A percentile compares a stretch with the other conserved stretches of the same genome.
These are phyloP conservation scores for Colletotrichum horii DNA, from an alignment of 2,329 filamentous ascomycete species.

Conservation along the genomic window DNA sequence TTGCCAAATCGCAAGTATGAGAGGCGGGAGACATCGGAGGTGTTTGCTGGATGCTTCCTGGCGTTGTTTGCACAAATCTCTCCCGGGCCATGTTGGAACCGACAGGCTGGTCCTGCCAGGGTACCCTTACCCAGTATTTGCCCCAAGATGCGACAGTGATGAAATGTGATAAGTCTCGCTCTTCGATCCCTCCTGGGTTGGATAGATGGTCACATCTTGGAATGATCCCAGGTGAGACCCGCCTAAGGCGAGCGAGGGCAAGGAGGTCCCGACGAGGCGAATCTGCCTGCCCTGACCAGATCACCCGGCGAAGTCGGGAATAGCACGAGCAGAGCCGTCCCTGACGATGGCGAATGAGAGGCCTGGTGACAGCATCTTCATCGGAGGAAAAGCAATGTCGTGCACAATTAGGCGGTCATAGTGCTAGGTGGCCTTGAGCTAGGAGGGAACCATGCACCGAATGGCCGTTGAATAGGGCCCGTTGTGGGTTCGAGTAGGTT, in stretches of 20 bases:
- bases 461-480: conserved; percentile 16
- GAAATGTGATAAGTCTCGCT: background rate
- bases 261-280: background rate
- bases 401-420: background rate
- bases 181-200: background rate
- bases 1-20: background rate
- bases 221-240: background rate
- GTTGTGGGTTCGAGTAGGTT: background rate
- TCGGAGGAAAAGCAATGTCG: background rate
- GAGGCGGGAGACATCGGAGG: background rate
- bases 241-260: background rate
- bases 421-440: background rate
- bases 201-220: background rate
- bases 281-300: background rate
- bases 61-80: background rate
- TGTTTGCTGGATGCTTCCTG: background rate
- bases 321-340: background rate
- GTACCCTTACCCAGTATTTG: background rate
- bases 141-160: background rate
- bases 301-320: background rate
- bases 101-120: background rate
- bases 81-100: background rate
- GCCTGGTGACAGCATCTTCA: background rate
- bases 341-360: background rate
- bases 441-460: background rate